Evolutionary conservation across 306 rosid species (phyloP), one percentile per base, ranked within the genome.

Genomic region (Alnus glutinosa): DNA sequence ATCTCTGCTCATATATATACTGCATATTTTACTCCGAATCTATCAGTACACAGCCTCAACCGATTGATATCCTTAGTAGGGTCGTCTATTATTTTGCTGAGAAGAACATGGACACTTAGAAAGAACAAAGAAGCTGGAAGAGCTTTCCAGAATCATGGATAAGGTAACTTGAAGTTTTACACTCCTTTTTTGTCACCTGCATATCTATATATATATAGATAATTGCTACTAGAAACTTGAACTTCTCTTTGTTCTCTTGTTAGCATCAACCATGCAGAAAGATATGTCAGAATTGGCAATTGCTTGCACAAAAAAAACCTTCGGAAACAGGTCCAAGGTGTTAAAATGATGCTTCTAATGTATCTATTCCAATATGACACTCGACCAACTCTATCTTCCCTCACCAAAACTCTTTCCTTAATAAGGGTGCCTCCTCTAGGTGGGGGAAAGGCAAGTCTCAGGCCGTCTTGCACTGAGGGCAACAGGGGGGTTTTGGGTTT

Each of bases 91-190:
- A 16, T 16, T 55, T 55, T 55, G 23, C 30, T n/a, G 30, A 46
- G 62, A 62, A 15, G 44, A 32, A 32, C 69, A 32, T 62, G 69
- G 34, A 62, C 7, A 36, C 57, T 11, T 52, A 16, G 57, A 15
- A 52, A 15, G n/a, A 52, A 52, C 42, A 7, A 62, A 16, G 69
- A 62, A 30, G 69, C 69, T 62, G 44, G 4, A 32, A 62, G 69
- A 30, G 69, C 19, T 62, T 62, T 62, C 69, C 19, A 62, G 69
- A 62, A 62, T 11, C 44, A 62, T 62, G 44, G 37, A 62, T 62
- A 30, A 4, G 44, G 69, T 62, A 62, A 12, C 18, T 62, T 4
- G 16, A 28, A 32, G 69, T 62, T 30, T 62, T 62, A 30, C 37
- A 62, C 69, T 62, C 69, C 44, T 16, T 19, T 19, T 32, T 34